Evolutionary conservation across 2,329 filamentous ascomycete genomes (phyloP).

Genomic region (Ascochyta pisi): DNA sequence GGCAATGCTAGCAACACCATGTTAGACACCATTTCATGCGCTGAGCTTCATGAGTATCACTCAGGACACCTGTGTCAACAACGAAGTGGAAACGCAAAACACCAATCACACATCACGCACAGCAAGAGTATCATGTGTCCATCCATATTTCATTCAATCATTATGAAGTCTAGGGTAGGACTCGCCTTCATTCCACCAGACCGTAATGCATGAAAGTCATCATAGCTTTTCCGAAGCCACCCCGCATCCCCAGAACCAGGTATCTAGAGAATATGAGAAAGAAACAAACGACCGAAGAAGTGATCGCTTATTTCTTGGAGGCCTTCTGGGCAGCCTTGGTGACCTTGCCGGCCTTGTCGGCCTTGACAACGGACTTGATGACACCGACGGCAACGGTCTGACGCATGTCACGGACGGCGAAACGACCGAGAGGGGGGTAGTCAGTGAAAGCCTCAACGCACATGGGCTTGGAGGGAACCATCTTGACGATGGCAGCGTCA

Average conservation of each 20-base stretch:
- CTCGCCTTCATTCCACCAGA: conserved; percentile 42
- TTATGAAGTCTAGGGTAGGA: conserved; percentile 51
- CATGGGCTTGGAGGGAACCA: conserved; percentile 99
- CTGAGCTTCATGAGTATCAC: no score
- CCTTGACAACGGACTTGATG: conserved; percentile 72
- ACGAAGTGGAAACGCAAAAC: no score
- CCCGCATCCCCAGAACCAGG: conserved; percentile 48
- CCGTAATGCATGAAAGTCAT: conserved; percentile 50
- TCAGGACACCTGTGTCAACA: no score
- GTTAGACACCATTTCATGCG: no score
- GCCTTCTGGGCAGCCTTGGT: conserved; percentile 57
- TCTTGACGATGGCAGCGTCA: conserved; percentile 99
- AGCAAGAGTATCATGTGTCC: conserved; percentile 25
- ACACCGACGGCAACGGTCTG: conserved; percentile 88
- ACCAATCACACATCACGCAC: background rate
- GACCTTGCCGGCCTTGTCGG: conserved; percentile 60
- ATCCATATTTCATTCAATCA: conserved; percentile 49
- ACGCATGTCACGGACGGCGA: conserved; percentile 98
- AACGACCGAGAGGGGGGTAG: conserved; percentile 99
- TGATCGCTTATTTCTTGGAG: conserved; percentile 51
- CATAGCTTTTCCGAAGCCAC: conserved; percentile 47
- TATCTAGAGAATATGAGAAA: conserved; percentile 43
- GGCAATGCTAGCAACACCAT: no score
- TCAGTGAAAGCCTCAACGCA: conserved; percentile 99
- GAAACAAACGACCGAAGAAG: conserved; percentile 40